Evolutionary conservation across 2,329 filamentous ascomycete genomes (phyloP).

Genomic region (Alternaria ethzedia): DNA sequence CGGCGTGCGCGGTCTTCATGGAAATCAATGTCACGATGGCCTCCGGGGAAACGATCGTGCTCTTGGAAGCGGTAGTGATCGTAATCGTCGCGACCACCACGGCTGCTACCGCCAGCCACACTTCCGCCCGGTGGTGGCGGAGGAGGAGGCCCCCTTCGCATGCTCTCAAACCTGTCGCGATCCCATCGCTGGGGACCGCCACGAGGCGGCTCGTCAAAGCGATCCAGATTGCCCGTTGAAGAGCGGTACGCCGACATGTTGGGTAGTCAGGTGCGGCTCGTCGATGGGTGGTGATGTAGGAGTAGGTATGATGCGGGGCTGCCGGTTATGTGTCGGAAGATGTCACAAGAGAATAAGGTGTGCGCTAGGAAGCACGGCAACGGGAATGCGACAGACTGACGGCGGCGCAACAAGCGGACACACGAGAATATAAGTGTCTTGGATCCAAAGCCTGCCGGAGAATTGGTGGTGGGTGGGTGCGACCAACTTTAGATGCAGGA

Average conservation of each 20-base stretch:
- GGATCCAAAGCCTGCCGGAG: conserved; percentile 7
- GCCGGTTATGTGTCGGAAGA: conserved; percentile 13
- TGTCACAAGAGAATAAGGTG: not conserved
- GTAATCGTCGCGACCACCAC: conserved; percentile 41
- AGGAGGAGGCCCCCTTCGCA: conserved; percentile 29
- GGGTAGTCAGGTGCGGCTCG: conserved; percentile 4
- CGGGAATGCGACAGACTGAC: not conserved
- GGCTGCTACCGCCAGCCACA: conserved; percentile 7
- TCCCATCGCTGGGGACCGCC: conserved; percentile 54
- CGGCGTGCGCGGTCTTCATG: conserved; percentile 53
- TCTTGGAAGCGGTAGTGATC: conserved; percentile 52
- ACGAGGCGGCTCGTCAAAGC: conserved; percentile 48
- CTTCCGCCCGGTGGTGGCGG: conserved; percentile 6
- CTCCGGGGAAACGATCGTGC: conserved; percentile 51
- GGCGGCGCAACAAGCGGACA: conserved; percentile 10
- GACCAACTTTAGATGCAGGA: conserved; percentile 30
- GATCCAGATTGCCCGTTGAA: conserved; percentile 53
- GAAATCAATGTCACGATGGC: conserved; percentile 51
- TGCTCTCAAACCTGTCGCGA: conserved; percentile 58
- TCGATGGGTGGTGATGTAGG: conserved; percentile 17
- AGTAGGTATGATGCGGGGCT: conserved; percentile 26
- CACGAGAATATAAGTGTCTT: conserved; percentile 20
- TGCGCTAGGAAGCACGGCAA: conserved; percentile 3
- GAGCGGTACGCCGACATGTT: conserved; percentile 44
- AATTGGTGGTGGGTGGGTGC: conserved; percentile 24